Percentiles rank a stretch among this genome's conserved stretches.
phyloP scores from a whole-genome alignment of 2,329 filamentous ascomycete species.

The Trichoderma sp. region DNA sequence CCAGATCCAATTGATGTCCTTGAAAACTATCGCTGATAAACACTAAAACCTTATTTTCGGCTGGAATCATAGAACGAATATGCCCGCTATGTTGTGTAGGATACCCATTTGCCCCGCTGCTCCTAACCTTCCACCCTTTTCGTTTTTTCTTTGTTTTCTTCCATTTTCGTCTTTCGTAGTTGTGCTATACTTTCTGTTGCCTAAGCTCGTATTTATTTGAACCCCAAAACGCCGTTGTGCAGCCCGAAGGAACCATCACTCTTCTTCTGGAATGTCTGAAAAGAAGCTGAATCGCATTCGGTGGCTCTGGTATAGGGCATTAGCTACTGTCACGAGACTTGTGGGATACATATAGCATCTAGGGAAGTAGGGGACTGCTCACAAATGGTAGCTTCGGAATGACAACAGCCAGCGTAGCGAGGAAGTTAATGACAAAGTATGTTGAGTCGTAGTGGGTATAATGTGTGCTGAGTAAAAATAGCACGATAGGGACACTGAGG shows the following conservation, averaged over 20 bases:
- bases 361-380: constrained; percentile 41
- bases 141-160: not conserved
- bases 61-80: constrained; percentile 32
- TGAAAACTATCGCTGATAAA: constrained; percentile 30
- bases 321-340: constrained; percentile 22
- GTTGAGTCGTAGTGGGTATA: constrained; percentile 98
- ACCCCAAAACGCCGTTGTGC: constrained; percentile 18
- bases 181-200: constrained; percentile 17
- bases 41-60: constrained; percentile 25
- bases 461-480: constrained; percentile 96
- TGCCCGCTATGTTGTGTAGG: constrained; percentile 36
- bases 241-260: constrained; percentile 14
- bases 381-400: constrained; percentile 96
- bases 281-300: constrained; percentile 75
- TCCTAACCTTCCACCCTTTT: constrained; percentile 18
- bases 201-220: constrained; percentile 15
- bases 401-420: constrained; percentile 87
- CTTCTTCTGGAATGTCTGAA: constrained; percentile 64
- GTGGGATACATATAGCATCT: not conserved
- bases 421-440: constrained; percentile 96
- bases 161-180: constrained; percentile 6
- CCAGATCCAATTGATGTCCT: constrained; percentile 21
- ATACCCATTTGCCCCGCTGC: constrained; percentile 17
- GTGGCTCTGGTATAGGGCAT: constrained; percentile 59
- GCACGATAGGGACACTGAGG: constrained; percentile 85